These are phyloP conservation scores for Striga hermonthica DNA, from an alignment of 305 asterid species.

Conservation along the genomic window DNA sequence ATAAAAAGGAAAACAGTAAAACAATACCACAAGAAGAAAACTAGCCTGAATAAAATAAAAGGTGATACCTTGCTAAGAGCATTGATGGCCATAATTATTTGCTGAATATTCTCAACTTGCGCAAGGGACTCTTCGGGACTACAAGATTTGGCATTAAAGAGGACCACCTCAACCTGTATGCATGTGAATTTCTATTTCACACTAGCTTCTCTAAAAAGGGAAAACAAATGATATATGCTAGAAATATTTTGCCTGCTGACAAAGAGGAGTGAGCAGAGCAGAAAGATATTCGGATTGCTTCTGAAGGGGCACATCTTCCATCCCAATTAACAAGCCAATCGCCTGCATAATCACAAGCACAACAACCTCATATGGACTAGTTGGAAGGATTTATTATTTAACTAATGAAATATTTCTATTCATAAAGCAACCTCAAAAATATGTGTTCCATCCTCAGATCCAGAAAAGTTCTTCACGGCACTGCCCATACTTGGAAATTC, in stretches of 20 bases:
- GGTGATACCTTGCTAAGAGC: constrained; percentile 70
- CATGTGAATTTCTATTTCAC: constrained; percentile 1
- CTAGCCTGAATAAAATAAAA: constrained; percentile 21
- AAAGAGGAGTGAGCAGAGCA: constrained; percentile 79
- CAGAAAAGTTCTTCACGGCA: constrained; percentile 49
- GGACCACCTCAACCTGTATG: constrained; percentile 63
- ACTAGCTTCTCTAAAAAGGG: background rate
- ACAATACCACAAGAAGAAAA: constrained; percentile 15
- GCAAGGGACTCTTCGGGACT: constrained; percentile 34
- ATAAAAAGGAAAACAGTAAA: constrained; percentile 13
- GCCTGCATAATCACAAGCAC: constrained; percentile 50
- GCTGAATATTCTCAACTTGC: constrained; percentile 64
- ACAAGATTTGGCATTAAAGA: constrained; percentile 43
- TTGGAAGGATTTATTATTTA: constrained; percentile 11
- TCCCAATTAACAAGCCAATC: constrained; percentile 89
- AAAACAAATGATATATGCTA: background rate
- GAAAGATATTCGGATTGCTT: constrained; percentile 83
- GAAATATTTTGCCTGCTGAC: constrained; percentile 56
- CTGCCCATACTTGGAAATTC: constrained; percentile 60
- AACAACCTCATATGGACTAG: constrained; percentile 15
- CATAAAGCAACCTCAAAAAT: constrained; percentile 70
- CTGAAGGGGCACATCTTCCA: constrained; percentile 88
- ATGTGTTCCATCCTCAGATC: constrained; percentile 91
- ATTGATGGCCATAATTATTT: constrained; percentile 81
- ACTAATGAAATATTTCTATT: constrained; percentile 9